Base-by-base conservation (phyloP, 2,329 filamentous ascomycete genomes). In the Clonostachys byssicola region DNA sequence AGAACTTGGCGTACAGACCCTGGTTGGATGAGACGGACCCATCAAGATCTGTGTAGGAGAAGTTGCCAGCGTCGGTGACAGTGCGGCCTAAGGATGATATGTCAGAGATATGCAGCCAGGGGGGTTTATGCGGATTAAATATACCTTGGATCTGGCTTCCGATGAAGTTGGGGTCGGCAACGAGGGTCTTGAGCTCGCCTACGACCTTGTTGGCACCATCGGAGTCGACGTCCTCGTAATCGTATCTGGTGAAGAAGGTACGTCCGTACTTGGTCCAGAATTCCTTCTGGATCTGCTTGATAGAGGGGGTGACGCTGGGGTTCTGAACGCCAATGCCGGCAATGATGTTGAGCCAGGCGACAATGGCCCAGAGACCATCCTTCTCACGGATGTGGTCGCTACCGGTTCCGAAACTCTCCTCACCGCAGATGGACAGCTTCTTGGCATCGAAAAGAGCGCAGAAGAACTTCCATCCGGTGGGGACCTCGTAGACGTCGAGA, bases 361-460 rank as follows among this genome's bases (percentile, higher is more conserved):
- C 88, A 52, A 99, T 82, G 51, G 94, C 94, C 94, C 94, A 99
- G 40, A 99, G 81, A 52, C 94, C 94, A 63, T 99, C 94, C 81
- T 99, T 99, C 77, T 99, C 94, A 58, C 94, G 90, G 63, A 99
- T 96, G 72, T 99, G 94, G 77, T 99, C 96, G 71, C 89, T 95
- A 38, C 94, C 94, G 12, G 94, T 99, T 56, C 94, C 94, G 68
- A 99, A 99, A 54, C 88, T 94, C 79, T 99, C 94, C 73, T 99
- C 94, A 49, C 94, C 94, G 64, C 94, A 99, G 66, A 99, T 99
- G 62, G 94, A 96, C 63, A 96, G 86, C 79, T 95, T 96, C 72
- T 95, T 78, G 55, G 89, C 87, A 63, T 96, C 92, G 61, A 96
- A 96, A 49, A 96, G 80, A 59, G 91, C 90, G 65, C 92, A 96